These are phyloP conservation scores for Aspergillus hancockii DNA, from an alignment of 495 filamentous ascomycete genomes.

Conservation along the genomic window DNA sequence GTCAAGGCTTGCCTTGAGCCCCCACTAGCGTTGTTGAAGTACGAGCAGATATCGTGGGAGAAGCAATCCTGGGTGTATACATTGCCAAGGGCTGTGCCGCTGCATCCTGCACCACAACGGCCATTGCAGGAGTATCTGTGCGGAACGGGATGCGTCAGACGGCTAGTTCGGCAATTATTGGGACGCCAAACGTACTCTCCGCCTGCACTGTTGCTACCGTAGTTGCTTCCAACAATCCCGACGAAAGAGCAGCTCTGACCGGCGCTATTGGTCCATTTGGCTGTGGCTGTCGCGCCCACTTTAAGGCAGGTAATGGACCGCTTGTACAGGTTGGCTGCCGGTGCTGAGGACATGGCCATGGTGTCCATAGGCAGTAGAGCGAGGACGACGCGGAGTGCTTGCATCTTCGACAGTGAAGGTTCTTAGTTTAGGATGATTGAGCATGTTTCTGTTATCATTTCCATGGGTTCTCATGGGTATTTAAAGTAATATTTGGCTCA, in stretches of 20 bases:
- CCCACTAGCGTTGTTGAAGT: constrained; percentile 16
- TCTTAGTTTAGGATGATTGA: background rate
- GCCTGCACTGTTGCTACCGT: constrained; percentile 13
- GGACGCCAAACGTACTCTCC: constrained; percentile 13
- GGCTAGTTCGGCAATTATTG: background rate
- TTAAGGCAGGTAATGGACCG: constrained; percentile 16
- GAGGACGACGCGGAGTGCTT: background rate
- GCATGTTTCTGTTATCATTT: too few relatives aligned
- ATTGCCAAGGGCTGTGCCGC: constrained; percentile 11
- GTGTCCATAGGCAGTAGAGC: background rate
- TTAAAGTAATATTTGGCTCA: too few relatives aligned
- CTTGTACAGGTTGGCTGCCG: constrained; percentile 1
- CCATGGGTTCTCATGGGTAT: too few relatives aligned
- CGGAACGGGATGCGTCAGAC: background rate
- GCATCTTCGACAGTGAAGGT: background rate
- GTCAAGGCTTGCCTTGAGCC: constrained; percentile 11
- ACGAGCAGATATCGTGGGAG: constrained; percentile 20
- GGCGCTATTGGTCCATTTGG: constrained; percentile 18
- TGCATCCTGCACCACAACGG: constrained; percentile 17
- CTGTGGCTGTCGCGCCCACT: constrained; percentile 15
- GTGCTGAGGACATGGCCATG: background rate
- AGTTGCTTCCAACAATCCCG: constrained; percentile 18
- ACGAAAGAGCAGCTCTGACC: constrained; percentile 14
- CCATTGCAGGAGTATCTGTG: constrained; percentile 19
- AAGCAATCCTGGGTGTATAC: constrained; percentile 19